Evolutionary conservation across 2,329 filamentous ascomycete species (phyloP).

Genomic region (Endothia cerciana): DNA sequence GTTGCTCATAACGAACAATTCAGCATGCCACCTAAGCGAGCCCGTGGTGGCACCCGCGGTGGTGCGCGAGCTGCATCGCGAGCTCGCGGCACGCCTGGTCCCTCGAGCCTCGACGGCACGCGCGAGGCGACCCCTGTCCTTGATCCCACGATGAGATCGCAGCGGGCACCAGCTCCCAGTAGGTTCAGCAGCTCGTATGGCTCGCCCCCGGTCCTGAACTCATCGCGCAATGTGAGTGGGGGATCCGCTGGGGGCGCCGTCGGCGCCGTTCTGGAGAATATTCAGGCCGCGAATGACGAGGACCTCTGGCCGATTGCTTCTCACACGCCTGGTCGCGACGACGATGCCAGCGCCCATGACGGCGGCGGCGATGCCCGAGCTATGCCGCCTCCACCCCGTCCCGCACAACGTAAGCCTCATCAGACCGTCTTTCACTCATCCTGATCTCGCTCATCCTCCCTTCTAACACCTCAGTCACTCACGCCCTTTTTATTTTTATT

Average conservation of each 20-base stretch:
- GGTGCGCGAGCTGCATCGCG: conserved; percentile 12
- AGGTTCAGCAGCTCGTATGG: conserved; percentile 38
- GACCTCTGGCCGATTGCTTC: background rate
- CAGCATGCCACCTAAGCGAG: conserved; percentile 28
- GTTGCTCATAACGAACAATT: background rate
- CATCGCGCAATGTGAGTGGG: conserved; percentile 1
- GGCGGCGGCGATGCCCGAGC: background rate
- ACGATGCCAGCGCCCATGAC: background rate
- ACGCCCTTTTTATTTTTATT: background rate
- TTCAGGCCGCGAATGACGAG: conserved; percentile 13
- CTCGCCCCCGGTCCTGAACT: conserved; percentile 29
- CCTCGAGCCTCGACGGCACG: conserved; percentile 1
- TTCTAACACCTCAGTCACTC: too few relatives aligned
- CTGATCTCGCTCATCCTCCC: too few relatives aligned
- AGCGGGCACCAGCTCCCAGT: conserved; percentile 27
- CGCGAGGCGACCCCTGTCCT: conserved; percentile 15
- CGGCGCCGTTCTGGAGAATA: background rate
- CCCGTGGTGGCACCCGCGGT: conserved; percentile 10
- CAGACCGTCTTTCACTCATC: background rate
- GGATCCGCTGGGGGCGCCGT: conserved; percentile 11
- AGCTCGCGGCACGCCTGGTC: conserved; percentile 14
- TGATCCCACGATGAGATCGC: conserved; percentile 13
- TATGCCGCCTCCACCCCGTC: conserved; percentile 6
- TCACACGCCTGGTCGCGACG: background rate
- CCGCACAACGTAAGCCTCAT: conserved; percentile 4